Base-by-base conservation (phyloP, 2,329 filamentous ascomycete species). In the Diaporthe vexans region DNA sequence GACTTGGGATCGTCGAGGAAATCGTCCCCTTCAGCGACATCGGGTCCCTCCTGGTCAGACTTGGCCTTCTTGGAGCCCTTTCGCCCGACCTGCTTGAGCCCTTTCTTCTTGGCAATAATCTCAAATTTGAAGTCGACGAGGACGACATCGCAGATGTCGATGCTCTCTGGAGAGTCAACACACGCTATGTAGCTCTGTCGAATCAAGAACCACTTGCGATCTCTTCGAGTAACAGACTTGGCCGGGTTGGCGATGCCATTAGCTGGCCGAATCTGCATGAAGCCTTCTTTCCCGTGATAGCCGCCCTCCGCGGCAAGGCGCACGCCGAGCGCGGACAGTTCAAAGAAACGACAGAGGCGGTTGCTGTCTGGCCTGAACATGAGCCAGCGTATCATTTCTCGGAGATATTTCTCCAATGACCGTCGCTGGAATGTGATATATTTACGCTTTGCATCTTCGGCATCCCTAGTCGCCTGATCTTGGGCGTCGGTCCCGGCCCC, bases 71-170 rank as follows among this genome's bases (percentile, higher is more conserved):
- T 88, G 51, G 93, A 82, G 33, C 82, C 56, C 33, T 76, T 72
- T 11, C 59, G 33, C 77, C 86, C 88, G 21, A 89, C 81, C 75
- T 89, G 88, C 37, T 72, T 72, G 46, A 61, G 57, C 13, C 46
- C 70, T n/a, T 85, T 88, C 77, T 90, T 91, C 83, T 95, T 95
- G 72, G 94, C 91, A 76, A 95, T 92, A 67, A 98, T 92, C 70
- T 90, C 88, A 84, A 99, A 99, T 79, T 94, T 93, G 1, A 94
- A 89, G 81, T 99, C 97, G 35, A 98, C 94, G n/a, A 99, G 88
- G 82, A 98, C 98, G 29, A 99, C 97, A 84, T 99, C 97, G 82
- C 98, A 98, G 46, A 98, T 97, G 80, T 98, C 96, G 94, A 98
- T 97, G 79, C 97, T 97, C 82, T 98, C 96, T 0, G 97, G 97